Conservation (phyloP, 768 basidiomycete genomes). For the Termitomyces sp. region DNA sequence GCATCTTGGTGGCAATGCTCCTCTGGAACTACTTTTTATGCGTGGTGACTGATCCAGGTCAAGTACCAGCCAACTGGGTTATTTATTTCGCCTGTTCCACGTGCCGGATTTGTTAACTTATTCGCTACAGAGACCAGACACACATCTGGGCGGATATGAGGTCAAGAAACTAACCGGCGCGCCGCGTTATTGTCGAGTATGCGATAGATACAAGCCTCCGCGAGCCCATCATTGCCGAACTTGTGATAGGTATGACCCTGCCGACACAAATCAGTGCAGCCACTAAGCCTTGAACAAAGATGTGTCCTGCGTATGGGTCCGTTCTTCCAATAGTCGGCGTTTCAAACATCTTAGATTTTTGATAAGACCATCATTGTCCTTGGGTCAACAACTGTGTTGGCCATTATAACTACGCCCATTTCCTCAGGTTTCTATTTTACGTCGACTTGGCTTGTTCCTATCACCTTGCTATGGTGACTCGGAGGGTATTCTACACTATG, state of each 20-base stretch:
- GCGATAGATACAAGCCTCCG: constrained; percentile 81
- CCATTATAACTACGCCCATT: constrained; percentile 83
- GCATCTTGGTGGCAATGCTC: constrained; percentile 68
- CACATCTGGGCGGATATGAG: constrained; percentile 69
- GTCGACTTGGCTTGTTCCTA: constrained; percentile 89
- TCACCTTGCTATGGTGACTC: constrained; percentile 79
- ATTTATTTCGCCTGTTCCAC: constrained; percentile 16
- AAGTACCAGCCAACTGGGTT: constrained; percentile 77
- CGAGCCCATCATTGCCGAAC: constrained; percentile 89
- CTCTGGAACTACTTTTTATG: constrained; percentile 88
- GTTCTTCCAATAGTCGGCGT: constrained; percentile 12
- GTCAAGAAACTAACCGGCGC: constrained; percentile 83
- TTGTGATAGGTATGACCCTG: constrained; percentile 52
- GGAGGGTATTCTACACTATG: constrained; percentile 48
- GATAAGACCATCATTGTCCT: constrained; percentile 81
- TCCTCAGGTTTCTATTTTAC: constrained; percentile 87
- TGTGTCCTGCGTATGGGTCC: constrained; percentile 89
- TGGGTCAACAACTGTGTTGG: constrained; percentile 97
- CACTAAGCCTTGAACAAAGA: constrained; percentile 27
- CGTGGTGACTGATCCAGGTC: constrained; percentile 79
- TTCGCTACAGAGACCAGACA: constrained; percentile 63
- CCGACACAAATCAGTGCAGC: background rate
- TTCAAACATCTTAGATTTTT: constrained; percentile 4
- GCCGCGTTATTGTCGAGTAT: constrained; percentile 84
- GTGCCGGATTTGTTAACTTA: background rate